Base-by-base conservation (phyloP, 129 eudicot species). In the Scalesia atractyloides region DNA sequence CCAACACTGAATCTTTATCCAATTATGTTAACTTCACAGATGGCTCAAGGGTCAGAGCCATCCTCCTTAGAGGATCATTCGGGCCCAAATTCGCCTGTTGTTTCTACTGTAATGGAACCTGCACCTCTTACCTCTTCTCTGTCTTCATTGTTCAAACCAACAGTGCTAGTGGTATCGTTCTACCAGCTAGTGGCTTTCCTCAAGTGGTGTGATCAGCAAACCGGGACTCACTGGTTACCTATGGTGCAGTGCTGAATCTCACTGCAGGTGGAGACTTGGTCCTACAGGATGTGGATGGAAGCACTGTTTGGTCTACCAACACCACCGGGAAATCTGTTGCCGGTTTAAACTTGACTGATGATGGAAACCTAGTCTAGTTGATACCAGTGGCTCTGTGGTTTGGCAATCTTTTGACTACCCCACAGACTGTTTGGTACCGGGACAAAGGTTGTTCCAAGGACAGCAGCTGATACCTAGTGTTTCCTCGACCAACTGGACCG, bases 321-420 rank as follows among this genome's bases (percentile, higher is more conserved):
- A 53, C 60, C 8, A 13, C 60, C 0, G 60, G 30, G 9, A 53
- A 53, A 53, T 17, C 60, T 0, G 60, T 53, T 53, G 60, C 30
- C 5, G 73, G 80, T 9, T 24, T 81, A 41, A 59, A 75, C 46
- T 18, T 81, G 51, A 60, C 44, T 1, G 73, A 50, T 8, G 6
- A 2, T 1, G 84, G 81, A 37, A 75, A 81, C 15, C 79, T 81
- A 3, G 68, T 75, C 5, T 74, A 52, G 30, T 51, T 41, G 84
- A 69, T 41, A 4, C 0, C 7, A 9, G 46, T 2, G 24, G 69
- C 15, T 5, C 50, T 8, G 44, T 51, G 0, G 73, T 75, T 20
- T 80, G 84, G 80, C 75, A 53, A 53, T 53, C 60, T 53, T 53
- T 53, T 53, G 60, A 53, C 18, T 4, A 53, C 60, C 60, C 60